Evolutionary conservation across 257 asterid genomes (phyloP).

Genomic region (Solanum sejunctum): DNA sequence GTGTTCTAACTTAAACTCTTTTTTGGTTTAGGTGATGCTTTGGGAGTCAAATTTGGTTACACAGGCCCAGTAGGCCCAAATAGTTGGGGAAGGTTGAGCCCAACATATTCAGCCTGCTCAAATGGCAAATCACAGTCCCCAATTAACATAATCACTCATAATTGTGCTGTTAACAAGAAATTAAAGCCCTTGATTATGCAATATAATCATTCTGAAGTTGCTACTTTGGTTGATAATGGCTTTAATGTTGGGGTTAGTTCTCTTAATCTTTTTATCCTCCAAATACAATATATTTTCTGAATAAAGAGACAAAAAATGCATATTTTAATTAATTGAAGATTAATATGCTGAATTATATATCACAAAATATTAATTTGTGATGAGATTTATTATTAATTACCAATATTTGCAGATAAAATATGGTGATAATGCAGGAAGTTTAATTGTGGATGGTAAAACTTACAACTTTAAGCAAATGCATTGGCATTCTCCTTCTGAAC

Average conservation of each 20-base stretch:
- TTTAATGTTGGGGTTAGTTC: slow-evolving; percentile 54
- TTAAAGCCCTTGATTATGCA: slow-evolving; percentile 45
- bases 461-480: slow-evolving; percentile 55
- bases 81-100: slow-evolving; percentile 58
- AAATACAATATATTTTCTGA: not conserved
- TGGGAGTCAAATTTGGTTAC: slow-evolving; percentile 37
- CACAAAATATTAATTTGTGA: not conserved
- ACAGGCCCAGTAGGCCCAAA: slow-evolving; percentile 58
- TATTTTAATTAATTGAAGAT: no score
- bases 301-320: not conserved
- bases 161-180: slow-evolving; percentile 13
- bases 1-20: not conserved
- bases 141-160: slow-evolving; percentile 27
- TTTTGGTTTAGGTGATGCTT: slow-evolving; percentile 11
- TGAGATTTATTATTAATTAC: not conserved
- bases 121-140: slow-evolving; percentile 69
- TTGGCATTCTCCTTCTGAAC: slow-evolving; percentile 69
- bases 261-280: not conserved
- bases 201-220: slow-evolving; percentile 36
- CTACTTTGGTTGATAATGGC: slow-evolving; percentile 48
- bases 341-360: no score
- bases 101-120: slow-evolving; percentile 58
- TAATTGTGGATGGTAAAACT: slow-evolving; percentile 35
- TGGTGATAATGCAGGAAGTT: slow-evolving; percentile 39
- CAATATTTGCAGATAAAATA: slow-evolving; percentile 47